Percentiles rank a stretch among this genome's conserved stretches.
Conservation (phyloP, 140 eudicot genomes). For the Bidens hawaiensis region DNA sequence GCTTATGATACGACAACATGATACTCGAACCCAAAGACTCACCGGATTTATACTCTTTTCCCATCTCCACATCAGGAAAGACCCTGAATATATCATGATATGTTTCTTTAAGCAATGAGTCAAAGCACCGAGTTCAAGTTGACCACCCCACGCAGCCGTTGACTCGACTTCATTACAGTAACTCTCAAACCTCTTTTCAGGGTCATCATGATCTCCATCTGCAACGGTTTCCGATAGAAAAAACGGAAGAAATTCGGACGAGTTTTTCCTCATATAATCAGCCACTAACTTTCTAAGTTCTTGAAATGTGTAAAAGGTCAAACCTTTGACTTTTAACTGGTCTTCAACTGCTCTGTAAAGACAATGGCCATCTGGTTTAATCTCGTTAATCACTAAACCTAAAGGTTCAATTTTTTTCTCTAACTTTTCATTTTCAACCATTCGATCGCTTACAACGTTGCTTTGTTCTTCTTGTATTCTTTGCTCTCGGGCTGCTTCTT, state of each 20-base stretch:
- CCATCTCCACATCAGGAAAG: conserved; percentile 99
- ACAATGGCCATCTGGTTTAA: conserved; percentile 96
- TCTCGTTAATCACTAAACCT: conserved; percentile 57
- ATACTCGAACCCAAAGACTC: conserved; percentile 43
- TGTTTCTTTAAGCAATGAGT: conserved; percentile 64
- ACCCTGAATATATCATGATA: conserved; percentile 86
- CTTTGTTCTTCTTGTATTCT: conserved; percentile 91
- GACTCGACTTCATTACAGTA: conserved; percentile 42
- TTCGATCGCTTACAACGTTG: conserved; percentile 62
- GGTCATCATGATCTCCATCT: conserved; percentile 34
- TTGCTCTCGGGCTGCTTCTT: conserved; percentile 91
- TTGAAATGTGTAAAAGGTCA: conserved; percentile 54
- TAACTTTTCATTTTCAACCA: conserved; percentile 55
- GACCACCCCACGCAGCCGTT: conserved; percentile 49
- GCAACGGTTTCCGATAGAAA: conserved; percentile 38
- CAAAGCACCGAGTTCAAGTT: conserved; percentile 53
- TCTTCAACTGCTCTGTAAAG: conserved; percentile 92
- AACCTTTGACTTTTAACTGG: conserved; percentile 58
- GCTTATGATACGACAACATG: conserved; percentile 84
- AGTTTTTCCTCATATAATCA: conserved; percentile 64
- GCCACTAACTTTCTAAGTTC: conserved; percentile 89
- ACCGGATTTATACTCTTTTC: conserved; percentile 79
- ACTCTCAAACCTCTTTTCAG: conserved; percentile 35
- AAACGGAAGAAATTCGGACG: conserved; percentile 77
- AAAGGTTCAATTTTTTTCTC: conserved; percentile 68